Evolutionary conservation across 768 basidiomycete species (phyloP), one percentile per base, ranked within the genome.

Genomic region (Panaeolus cyanescens): DNA sequence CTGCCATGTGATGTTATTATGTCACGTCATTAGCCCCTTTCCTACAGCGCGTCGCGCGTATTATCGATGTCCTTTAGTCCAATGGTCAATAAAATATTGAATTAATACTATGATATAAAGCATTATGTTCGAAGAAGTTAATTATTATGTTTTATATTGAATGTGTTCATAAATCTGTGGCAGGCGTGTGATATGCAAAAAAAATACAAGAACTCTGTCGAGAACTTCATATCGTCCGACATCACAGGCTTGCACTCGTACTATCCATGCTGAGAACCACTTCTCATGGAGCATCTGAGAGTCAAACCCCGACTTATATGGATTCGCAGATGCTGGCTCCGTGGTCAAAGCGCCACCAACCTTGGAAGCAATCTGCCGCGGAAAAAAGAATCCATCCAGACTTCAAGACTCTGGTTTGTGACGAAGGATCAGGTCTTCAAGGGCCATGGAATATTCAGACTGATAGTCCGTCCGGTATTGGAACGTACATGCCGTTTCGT

Each of bases 341-440:
- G 4, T 30, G 45, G 28, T 50, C 45, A 50, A 42, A 42, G 22
- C 40, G 6, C 45, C 45, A 50, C 45, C 40, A 42, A 22, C 12
- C 40, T 56, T 33, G n/a, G n/a, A 17, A 25, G 36, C 20, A 57
- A 15, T n/a, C 36, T 34, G 12, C 60, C 40, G 54, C 72, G 12
- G 66, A 71, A 32, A 72, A 69, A 30, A 77, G 72, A 65, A 80
- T 80, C 37, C 79, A 78, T 54, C 74, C 77, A 55, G 68, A 81
- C 59, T 67, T 79, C 28, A 70, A 75, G 60, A 25, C 45, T 28
- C 22, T 20, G 22, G 22, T 70, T 72, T 32, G 65, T 76, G 22
- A 61, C 71, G 36, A 67, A 72, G n/a, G 66, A 72, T 32, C 37
- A 42, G 25, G 17, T 4, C 40, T 42, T 25, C 5, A 42, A 20